Conservation (phyloP, 345 rosid species). For the Geranium brycei region DNA sequence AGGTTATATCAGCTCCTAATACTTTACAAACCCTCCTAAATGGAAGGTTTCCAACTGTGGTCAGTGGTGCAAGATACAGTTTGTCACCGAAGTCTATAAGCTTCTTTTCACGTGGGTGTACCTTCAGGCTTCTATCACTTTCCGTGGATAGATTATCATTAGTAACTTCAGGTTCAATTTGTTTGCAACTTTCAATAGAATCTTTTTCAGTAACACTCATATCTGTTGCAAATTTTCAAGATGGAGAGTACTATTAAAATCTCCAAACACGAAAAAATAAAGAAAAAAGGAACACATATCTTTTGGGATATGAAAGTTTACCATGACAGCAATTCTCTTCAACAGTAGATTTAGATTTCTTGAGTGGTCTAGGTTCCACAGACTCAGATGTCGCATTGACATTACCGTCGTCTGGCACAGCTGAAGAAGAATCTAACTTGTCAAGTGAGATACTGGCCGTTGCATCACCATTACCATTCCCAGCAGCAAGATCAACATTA, state of each 20-base stretch:
- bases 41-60: constrained; percentile 96
- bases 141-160: constrained; percentile 23
- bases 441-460: constrained; percentile 15
- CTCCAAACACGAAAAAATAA: background rate
- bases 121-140: constrained; percentile 45
- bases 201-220: constrained; percentile 17
- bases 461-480: constrained; percentile 17
- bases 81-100: constrained; percentile 77
- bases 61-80: constrained; percentile 86
- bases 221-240: constrained; percentile 22
- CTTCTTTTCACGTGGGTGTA: constrained; percentile 74
- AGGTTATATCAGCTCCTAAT: constrained; percentile 82
- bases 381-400: constrained; percentile 19
- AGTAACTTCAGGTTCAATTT: constrained; percentile 16
- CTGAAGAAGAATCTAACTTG: constrained; percentile 21
- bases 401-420: constrained; percentile 17
- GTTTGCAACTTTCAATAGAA: constrained; percentile 12
- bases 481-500: constrained; percentile 16
- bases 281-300: background rate
- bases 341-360: constrained; percentile 46
- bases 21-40: constrained; percentile 87
- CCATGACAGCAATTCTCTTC: constrained; percentile 15
- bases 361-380: constrained; percentile 44
- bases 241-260: background rate
- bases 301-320: background rate